phyloP scores from a whole-genome alignment of 78 protist species.

The Protostelium mycophagum region DNA sequence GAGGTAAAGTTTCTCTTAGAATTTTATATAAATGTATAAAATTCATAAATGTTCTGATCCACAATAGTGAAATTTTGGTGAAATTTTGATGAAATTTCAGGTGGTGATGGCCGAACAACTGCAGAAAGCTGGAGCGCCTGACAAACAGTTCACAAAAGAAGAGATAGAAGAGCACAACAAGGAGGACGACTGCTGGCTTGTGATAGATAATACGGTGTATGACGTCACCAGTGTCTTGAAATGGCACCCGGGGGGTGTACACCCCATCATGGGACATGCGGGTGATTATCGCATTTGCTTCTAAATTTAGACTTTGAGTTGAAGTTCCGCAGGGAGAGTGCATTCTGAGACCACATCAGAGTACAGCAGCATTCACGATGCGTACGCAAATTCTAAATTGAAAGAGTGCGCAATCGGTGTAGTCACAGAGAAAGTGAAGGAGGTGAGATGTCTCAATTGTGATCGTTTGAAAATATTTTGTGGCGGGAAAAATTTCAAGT shows the following conservation, averaged over 20 bases:
- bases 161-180: constrained; percentile 69
- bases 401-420: not conserved
- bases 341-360: not conserved
- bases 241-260: constrained; percentile 82
- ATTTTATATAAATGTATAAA: too few relatives aligned
- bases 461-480: too few relatives aligned
- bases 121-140: not conserved
- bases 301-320: not conserved
- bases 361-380: not conserved
- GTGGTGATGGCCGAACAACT: not conserved
- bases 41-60: too few relatives aligned
- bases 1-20: not conserved
- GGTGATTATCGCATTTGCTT: not conserved
- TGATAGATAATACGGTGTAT: constrained; percentile 69
- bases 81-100: too few relatives aligned
- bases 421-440: not conserved
- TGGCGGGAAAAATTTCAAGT: too few relatives aligned
- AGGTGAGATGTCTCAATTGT: too few relatives aligned
- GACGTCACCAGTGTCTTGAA: constrained; percentile 66
- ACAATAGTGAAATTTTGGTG: too few relatives aligned
- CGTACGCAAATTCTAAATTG: not conserved
- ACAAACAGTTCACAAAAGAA: constrained; percentile 6
- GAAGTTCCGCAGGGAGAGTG: not conserved
- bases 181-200: constrained; percentile 68
- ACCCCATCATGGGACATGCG: not conserved